Evolutionary conservation across 106 monocot species (phyloP), one percentile per base, ranked within the genome.

Genomic region (Posidonia australis): DNA sequence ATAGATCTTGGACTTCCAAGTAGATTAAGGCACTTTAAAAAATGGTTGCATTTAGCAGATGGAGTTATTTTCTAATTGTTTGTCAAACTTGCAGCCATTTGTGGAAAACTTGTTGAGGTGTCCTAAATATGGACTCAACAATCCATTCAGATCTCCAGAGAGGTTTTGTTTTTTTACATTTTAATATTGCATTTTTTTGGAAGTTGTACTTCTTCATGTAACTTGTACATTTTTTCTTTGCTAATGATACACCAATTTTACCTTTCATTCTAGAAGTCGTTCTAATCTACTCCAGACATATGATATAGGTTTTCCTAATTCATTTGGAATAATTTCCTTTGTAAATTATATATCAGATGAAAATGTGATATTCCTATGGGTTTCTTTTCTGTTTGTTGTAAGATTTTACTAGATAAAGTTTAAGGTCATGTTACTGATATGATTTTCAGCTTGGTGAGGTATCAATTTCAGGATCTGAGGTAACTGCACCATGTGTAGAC

Each of bases 101-200:
- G 82, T 96, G 51, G 81, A 82, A 25, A 96, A 90, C 77, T 67
- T 96, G 46, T 82, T 70, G 3, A 84, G 70, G 43, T 96, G 96
- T 72, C 96, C 90, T 51, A 96, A 90, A 71, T 69, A 80, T 84
- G 96, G 96, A 28, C 82, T 96, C 46, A 90, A 96, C 69, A 96
- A 96, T 70, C 96, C 96, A 61, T 68, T 96, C 67, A 75, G 75
- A 63, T 61, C 76, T 70, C 96, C 70, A 75, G 90, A 96, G 60
- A 96, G 96, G 96, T 96, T 49, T 76, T 13, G 9, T n/a, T 66
- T 19, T 51, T 57, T 27, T 28, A 13, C 23, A 13, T 14, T 27
- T 14, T 30, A 0, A 5, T 57, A 23, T 30, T 13, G 26, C n/a
- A 54, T 20, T 54, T 45, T 45, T 45, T 45, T 45, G 13, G n/a